Evolutionary conservation across 352 stramenopile species (phyloP).

Genomic region (Pythium biforme): DNA sequence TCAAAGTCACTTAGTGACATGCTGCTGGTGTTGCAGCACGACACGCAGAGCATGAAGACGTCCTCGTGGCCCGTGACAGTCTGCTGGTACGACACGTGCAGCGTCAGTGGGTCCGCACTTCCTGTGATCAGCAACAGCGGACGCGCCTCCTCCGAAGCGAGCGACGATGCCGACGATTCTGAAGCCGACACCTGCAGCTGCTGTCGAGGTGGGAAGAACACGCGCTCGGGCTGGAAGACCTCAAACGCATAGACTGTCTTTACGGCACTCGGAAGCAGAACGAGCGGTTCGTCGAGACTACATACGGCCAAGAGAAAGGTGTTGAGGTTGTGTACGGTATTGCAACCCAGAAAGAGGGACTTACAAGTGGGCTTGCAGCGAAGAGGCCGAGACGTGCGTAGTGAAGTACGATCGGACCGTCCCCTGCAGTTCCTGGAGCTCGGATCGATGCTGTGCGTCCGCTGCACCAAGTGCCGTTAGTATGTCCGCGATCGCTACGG

Average conservation of each 20-base stretch:
- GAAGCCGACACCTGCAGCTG: not conserved
- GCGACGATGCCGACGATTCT: not conserved
- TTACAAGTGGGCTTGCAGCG: conserved; percentile 23
- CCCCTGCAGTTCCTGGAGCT: conserved; percentile 11
- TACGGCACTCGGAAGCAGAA: not conserved
- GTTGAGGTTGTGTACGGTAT: not conserved
- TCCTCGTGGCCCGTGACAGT: conserved; percentile 42
- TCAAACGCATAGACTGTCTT: conserved; percentile 15
- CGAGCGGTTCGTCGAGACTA: conserved; percentile 13
- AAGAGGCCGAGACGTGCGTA: conserved; percentile 4
- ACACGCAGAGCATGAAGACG: conserved; percentile 45
- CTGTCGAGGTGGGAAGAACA: conserved; percentile 14
- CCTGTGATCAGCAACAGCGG: conserved; percentile 41
- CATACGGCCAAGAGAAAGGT: conserved; percentile 2
- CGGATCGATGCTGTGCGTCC: not conserved
- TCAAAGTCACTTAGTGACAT: conserved; percentile 62
- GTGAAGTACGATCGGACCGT: conserved; percentile 15
- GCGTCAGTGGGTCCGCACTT: conserved; percentile 53
- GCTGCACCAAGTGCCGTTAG: conserved; percentile 1
- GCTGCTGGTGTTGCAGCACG: conserved; percentile 68
- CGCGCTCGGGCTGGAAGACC: conserved; percentile 10
- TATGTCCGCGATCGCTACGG: conserved; percentile 14
- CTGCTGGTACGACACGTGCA: conserved; percentile 62
- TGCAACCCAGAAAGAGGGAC: not conserved
- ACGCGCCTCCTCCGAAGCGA: not conserved